Base-by-base conservation (phyloP, 768 basidiomycete genomes). In the Phanerochaete carnosa region DNA sequence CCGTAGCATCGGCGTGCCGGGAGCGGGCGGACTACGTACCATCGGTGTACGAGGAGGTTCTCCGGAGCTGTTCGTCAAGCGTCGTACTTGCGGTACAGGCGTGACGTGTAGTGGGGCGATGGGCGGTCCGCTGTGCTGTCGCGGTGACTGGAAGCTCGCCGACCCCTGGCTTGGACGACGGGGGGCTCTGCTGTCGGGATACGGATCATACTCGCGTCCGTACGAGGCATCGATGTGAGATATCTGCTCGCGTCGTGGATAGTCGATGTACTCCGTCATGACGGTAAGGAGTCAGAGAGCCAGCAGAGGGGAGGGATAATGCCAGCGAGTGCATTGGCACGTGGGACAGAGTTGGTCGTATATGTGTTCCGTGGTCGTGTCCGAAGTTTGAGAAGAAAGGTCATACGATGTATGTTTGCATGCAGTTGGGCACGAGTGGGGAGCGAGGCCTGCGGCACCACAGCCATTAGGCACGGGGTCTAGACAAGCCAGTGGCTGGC, bases 261-360 rank as follows among this genome's bases (percentile, higher is more conserved):
- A 45, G 9, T 57, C 52, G 50, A 58, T 32, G 43, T 58, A 62
- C 39, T 62, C 56, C 6, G 56, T 15, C 61, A 62, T 62, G 61
- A 57, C 46, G 39, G 55, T n/a, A 13, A 25, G 23, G 39, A 29
- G 56, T 62, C 39, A 58, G 30, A 62, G 61, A 46, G 45, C 19
- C 23, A 39, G 54, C 49, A 52, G 54, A 13, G 54, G 54, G 25
- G 35, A 55, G 22, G 54, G 54, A n/a, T 19, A n/a, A 26, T 25
- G 54, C 13, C 23, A n/a, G 51, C 51, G 54, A 26, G 47, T 16
- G 37, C 6, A 28, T 13, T 25, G 13, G 37, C 54, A 55, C 54
- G 54, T 55, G 54, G 35, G 28, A 55, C 54, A 43, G 33, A 55
- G 35, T 33, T 19, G 32, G 39, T 12, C 6, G 39, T 55, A 55